Conservation (phyloP, 148 eudicot species). For the Heliamphora exappendiculata region DNA sequence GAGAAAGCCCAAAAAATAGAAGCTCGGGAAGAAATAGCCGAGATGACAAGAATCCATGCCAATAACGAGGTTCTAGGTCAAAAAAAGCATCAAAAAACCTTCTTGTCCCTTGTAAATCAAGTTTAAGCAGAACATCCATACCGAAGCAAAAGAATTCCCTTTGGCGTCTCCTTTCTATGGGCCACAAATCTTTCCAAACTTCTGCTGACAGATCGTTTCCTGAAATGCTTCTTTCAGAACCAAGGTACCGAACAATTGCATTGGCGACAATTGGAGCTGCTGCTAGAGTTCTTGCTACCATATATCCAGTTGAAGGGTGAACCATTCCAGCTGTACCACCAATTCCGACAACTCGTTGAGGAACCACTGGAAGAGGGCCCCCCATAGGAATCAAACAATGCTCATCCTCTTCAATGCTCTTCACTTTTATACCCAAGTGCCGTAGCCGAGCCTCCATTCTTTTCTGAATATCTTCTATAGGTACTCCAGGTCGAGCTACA, state of each 20-base stretch:
- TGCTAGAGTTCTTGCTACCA: constrained; percentile 98
- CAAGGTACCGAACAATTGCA: constrained; percentile 67
- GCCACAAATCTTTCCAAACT: constrained; percentile 96
- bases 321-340: constrained; percentile 99
- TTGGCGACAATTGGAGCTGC: constrained; percentile 89
- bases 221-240: constrained; percentile 28
- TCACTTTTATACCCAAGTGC: constrained; percentile 79
- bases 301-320: constrained; percentile 97
- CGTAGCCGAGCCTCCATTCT: constrained; percentile 86
- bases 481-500: constrained; percentile 88
- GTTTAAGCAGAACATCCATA: constrained; percentile 93
- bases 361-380: constrained; percentile 86
- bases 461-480: constrained; percentile 78
- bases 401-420: constrained; percentile 90
- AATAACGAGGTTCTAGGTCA: constrained; percentile 88
- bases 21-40: constrained; percentile 84
- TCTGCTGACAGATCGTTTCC: constrained; percentile 60
- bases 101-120: constrained; percentile 80
- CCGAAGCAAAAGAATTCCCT: constrained; percentile 98
- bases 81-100: constrained; percentile 91
- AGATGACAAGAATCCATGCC: constrained; percentile 99
- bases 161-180: constrained; percentile 87
- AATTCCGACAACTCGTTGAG: constrained; percentile 90
- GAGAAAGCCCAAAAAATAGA: constrained; percentile 72
- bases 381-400: constrained; percentile 97